A percentile compares a stretch with the other conserved stretches of the same genome.
Evolutionary conservation across 371 early-diverging fungal genomes (phyloP).

Genomic region (Lichtheimia ornata): DNA sequence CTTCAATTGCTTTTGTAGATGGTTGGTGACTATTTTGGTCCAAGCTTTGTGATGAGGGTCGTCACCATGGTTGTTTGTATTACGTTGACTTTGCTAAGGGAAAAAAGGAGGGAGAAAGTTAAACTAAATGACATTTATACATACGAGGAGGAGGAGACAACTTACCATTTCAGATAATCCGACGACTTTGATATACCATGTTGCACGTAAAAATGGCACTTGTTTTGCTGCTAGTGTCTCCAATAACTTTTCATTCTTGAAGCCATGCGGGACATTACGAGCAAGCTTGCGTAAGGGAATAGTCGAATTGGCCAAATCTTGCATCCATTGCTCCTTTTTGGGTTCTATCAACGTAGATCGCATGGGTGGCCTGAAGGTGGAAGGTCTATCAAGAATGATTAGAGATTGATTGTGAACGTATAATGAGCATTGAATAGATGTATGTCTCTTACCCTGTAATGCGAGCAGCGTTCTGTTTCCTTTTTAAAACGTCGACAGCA

Average conservation of each 20-base stretch:
- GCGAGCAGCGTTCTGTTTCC: constrained; percentile 49
- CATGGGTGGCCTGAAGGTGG: constrained; percentile 59
- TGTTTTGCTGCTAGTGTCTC: constrained; percentile 59
- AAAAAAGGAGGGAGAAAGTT: constrained; percentile 3
- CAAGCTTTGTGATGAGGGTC: constrained; percentile 33
- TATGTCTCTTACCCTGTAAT: constrained; percentile 49
- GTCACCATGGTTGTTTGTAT: constrained; percentile 25
- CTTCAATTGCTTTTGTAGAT: constrained; percentile 45
- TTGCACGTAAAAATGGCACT: constrained; percentile 71
- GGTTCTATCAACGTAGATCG: constrained; percentile 56
- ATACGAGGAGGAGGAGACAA: too few relatives aligned
- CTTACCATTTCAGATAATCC: constrained; percentile 64
- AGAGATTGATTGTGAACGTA: background rate
- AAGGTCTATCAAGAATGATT: constrained; percentile 28
- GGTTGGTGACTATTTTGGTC: constrained; percentile 36
- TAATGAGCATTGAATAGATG: background rate
- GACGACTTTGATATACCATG: constrained; percentile 77
- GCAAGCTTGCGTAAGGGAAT: constrained; percentile 60
- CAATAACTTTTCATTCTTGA: constrained; percentile 67
- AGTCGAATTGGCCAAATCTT: constrained; percentile 55
- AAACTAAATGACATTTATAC: too few relatives aligned
- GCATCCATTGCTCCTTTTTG: constrained; percentile 64
- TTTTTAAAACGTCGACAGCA: constrained; percentile 61
- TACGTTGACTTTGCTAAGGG: constrained; percentile 26
- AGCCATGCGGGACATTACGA: constrained; percentile 63